Base-by-base conservation (phyloP, 2,329 filamentous ascomycete species). In the Xylaria sp. region DNA sequence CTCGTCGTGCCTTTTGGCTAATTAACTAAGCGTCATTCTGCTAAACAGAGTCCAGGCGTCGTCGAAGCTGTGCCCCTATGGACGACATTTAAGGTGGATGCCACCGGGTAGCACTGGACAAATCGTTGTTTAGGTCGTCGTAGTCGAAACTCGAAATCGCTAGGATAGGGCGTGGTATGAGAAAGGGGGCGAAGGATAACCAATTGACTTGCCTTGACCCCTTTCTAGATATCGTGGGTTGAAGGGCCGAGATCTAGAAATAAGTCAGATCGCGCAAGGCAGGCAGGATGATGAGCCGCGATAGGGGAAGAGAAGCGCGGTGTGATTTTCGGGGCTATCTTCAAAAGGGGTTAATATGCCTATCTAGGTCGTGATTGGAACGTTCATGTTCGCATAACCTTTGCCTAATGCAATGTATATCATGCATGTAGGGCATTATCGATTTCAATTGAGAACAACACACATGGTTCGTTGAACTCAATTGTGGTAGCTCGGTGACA, bases 401-500 rank as follows among this genome's bases (percentile, higher is more conserved):
- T 37, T 37, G 34, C 18, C 41, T 46, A 46, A 46, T 46, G 13
- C 18, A 46, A 15, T 44, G 41, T 55, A 34, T 23, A 13, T 52
- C 28, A 23, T 52, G 23, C 34, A 37, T 10, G 34, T 37, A 37
- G 8, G 34, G 10, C 8, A 44, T 18, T 15, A 15, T 15, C 41
- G 41, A 18, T 44, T 44, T 15, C 41, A 46, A 18, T 46, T 46
- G 6, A 18, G 3, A 18, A 46, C 18, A 60, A 34, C 20, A 23
- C 25, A 25, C 25, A 32, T 41, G 25, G n/a, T 48, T 28, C 20
- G 32, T 15, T n/a, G 23, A 39, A 51, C 23, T 48, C 51, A 18
- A 61, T 66, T 65, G 44, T 44, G 28, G 18, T 41, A 41, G n/a
- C 37, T 62, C 13, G 18, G 44, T 50, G 15, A 56, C 18, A n/a